Evolutionary conservation across 176 grass and related monocot species (phyloP), one percentile per base, ranked within the genome.

Genomic region (Aegilops speltoides): DNA sequence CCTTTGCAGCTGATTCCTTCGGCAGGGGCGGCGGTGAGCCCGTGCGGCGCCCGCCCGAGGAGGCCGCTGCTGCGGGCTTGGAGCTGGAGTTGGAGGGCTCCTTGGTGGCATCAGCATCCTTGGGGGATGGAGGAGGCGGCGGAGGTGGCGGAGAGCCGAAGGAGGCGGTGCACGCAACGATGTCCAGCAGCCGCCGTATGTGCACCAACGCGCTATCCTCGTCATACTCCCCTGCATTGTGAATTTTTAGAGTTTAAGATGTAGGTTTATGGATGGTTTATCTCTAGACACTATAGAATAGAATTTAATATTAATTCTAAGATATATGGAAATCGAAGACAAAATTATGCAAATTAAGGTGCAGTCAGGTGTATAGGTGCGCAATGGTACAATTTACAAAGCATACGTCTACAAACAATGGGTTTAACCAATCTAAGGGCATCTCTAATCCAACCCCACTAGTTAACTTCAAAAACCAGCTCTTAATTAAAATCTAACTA

Each of bases 131-230:
- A 9, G 77, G 68, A 15, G 75, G 84, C 14, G 84, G 74, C 9
- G 84, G 41, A 43, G 41, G 85, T 45, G 96, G 93, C 19, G 90
- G 79, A 1, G 92, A 87, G 31, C 97, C 97, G 78, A 96, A 99
- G 68, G 79, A 89, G 61, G 89, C 79, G 46, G 97, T 99, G 89
- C 88, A 88, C 48, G 94, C 82, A 40, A 95, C 62, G 46, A 99
- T 88, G 85, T 96, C 97, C 4, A 96, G 90, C 66, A 99, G 87
- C 57, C 97, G 90, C 71, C 92, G 88, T 43, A 96, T 87, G 73
- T 99, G 97, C 80, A 82, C 87, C 50, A 87, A 86, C 33, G 94
- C 92, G 31, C 84, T 81, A 73, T 93, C 97, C 82, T 96, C 97
- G 31, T 87, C 86, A 64, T 99, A 99, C 29, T 94, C 92, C 77